phyloP scores from a whole-genome alignment of 2,329 filamentous ascomycete species.

The Seiridium unicorne region DNA sequence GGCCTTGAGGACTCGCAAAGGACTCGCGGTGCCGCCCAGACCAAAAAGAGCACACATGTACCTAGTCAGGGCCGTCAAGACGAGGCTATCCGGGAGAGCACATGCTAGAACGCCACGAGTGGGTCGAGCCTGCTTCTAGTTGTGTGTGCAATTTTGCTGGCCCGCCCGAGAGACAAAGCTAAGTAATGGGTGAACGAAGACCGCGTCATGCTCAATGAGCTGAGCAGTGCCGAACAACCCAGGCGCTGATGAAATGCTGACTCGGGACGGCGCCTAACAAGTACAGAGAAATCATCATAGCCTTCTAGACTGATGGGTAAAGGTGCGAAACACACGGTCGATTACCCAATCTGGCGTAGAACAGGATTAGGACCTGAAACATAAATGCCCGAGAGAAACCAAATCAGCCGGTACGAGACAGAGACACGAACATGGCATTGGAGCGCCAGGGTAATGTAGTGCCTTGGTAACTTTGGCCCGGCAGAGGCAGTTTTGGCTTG shows the following conservation, averaged over 20 bases:
- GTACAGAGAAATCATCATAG: background rate
- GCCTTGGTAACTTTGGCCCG: background rate
- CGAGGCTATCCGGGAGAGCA: background rate
- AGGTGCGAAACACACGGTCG: background rate
- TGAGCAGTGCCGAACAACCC: background rate
- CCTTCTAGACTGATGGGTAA: background rate
- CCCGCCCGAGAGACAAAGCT: background rate
- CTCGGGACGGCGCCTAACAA: too few relatives aligned
- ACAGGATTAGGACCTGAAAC: background rate
- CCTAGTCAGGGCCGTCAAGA: background rate
- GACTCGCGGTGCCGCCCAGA: too few relatives aligned
- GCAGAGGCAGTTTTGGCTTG: background rate
- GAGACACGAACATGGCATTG: background rate
- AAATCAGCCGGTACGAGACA: background rate
- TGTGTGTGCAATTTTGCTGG: slow-evolving; percentile 3
- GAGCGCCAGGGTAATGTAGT: background rate
- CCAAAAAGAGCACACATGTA: too few relatives aligned
- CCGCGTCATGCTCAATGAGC: background rate
- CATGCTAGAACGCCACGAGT: background rate
- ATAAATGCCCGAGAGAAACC: background rate
- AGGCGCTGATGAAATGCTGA: too few relatives aligned
- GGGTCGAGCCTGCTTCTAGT: background rate
- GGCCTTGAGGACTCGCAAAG: too few relatives aligned
- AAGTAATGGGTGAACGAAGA: background rate
- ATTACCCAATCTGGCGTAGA: background rate